A percentile compares a stretch with the other conserved stretches of the same genome.
Evolutionary conservation across 768 basidiomycete species (phyloP).

Genomic region (Daedaleopsis sinensis): DNA sequence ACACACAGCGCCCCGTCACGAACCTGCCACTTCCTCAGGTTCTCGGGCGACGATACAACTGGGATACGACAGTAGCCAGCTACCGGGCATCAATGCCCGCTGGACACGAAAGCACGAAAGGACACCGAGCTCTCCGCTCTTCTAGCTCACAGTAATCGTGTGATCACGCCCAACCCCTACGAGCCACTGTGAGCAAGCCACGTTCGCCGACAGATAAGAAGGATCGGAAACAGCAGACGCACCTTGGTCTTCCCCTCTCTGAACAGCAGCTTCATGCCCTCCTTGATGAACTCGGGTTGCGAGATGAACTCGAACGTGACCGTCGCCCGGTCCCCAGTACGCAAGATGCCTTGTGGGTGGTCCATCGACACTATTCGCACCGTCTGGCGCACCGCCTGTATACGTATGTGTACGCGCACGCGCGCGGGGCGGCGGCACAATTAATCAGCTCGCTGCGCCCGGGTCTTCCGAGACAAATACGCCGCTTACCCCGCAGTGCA

Average conservation of each 20-base stretch:
- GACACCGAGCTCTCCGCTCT: neutral
- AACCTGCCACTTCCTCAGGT: neutral
- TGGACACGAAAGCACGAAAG: neutral
- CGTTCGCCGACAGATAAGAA: conserved; percentile 2
- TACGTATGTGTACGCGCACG: conserved; percentile 26
- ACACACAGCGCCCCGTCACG: neutral
- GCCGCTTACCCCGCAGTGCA: conserved; percentile 79
- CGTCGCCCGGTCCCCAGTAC: conserved; percentile 93
- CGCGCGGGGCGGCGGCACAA: neutral
- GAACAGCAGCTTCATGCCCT: conserved; percentile 91
- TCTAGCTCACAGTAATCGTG: conserved; percentile 53
- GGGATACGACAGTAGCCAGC: neutral
- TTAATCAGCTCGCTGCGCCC: conserved; percentile 9
- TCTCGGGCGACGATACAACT: no score
- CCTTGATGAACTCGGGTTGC: conserved; percentile 89
- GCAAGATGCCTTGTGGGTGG: conserved; percentile 83
- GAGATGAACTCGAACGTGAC: conserved; percentile 96
- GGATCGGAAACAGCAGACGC: conserved; percentile 19
- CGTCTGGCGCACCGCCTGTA: conserved; percentile 85
- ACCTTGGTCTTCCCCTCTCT: conserved; percentile 97
- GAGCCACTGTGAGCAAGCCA: conserved; percentile 1
- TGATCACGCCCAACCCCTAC: conserved; percentile 80
- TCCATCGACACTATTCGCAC: conserved; percentile 91
- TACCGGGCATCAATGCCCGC: no score
- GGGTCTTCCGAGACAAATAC: neutral